Evolutionary conservation across 768 basidiomycete genomes (phyloP), one percentile per base, ranked within the genome.

Genomic region (Panellus pusillus): DNA sequence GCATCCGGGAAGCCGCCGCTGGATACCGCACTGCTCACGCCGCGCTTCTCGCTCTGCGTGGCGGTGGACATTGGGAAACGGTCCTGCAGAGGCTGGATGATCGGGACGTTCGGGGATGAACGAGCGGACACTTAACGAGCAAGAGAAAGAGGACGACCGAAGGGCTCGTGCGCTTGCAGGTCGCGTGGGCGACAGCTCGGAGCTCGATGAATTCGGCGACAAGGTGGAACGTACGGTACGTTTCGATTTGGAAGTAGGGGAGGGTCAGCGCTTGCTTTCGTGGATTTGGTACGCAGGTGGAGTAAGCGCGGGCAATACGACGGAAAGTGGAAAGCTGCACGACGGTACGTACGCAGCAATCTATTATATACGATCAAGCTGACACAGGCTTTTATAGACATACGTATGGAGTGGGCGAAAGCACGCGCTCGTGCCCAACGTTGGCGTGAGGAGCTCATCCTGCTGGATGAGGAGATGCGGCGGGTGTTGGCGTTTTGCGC

Each of bases 391-490:
- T 15, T 24, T 9, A 42, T 19, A 53, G 55, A 49, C 12, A 37
- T 64, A 2, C 60, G 59, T 11, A 48, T 70, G 9, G 65, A 69
- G 29, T 70, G 66, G 66, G 41, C 46, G 1, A 70, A 69, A 51
- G 52, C 60, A 1, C 55, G 45, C 0, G 63, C 66, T 0, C 50
- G 66, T 17, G 63, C 55, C 4, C 41, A 56, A 14, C 57, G 68
- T 1, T 67, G 65, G 65, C 27, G 50, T 14, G 69, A 70, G 35
- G 68, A 69, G 31, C 40, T 66, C 12, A 28, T 44, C 3, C 46
- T 67, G 0, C 32, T 67, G 5, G 46, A 47, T 4, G 67, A 69
- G 48, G 70, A 71, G 50, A 71, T 70, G 70, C 37, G 63, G 1
- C 54, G 67, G 0, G 35, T 52, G 0, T 3, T 64, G 2, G 45